Evolutionary conservation across 2,329 filamentous ascomycete species (phyloP).

Genomic region (Penicillium sp.): DNA sequence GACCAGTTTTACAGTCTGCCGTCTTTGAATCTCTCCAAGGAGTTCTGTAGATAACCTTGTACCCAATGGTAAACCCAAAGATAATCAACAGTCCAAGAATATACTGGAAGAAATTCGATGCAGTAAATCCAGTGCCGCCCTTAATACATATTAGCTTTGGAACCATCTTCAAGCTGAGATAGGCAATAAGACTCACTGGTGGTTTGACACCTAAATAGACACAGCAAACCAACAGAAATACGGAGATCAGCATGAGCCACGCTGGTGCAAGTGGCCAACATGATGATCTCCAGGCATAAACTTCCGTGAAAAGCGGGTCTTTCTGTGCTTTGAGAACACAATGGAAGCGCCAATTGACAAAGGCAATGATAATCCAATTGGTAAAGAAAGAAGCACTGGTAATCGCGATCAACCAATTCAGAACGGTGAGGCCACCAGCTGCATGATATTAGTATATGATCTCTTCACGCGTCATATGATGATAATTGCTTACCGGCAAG

Average conservation of each 20-base stretch:
- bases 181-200: neutral
- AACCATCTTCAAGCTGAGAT: neutral
- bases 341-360: constrained; percentile 35
- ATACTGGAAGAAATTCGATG: constrained; percentile 28
- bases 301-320: constrained; percentile 24
- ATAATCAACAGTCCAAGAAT: constrained; percentile 30
- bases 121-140: neutral
- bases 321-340: constrained; percentile 22
- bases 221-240: constrained; percentile 3
- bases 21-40: constrained; percentile 18
- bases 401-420: constrained; percentile 31
- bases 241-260: constrained; percentile 13
- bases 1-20: constrained; percentile 24
- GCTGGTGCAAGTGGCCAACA: constrained; percentile 32
- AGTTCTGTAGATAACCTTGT: constrained; percentile 28
- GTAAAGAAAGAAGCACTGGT: constrained; percentile 35
- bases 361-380: constrained; percentile 36
- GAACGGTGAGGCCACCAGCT: constrained; percentile 12
- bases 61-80: constrained; percentile 19
- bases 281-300: constrained; percentile 32
- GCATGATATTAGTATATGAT: neutral
- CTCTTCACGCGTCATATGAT: neutral
- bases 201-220: neutral
- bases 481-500: constrained; percentile 22
- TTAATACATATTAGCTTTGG: neutral